Percentiles rank a stretch among this genome's conserved stretches.
Evolutionary conservation across 768 basidiomycete genomes (phyloP).

Genomic region (Lactarius tabidus): DNA sequence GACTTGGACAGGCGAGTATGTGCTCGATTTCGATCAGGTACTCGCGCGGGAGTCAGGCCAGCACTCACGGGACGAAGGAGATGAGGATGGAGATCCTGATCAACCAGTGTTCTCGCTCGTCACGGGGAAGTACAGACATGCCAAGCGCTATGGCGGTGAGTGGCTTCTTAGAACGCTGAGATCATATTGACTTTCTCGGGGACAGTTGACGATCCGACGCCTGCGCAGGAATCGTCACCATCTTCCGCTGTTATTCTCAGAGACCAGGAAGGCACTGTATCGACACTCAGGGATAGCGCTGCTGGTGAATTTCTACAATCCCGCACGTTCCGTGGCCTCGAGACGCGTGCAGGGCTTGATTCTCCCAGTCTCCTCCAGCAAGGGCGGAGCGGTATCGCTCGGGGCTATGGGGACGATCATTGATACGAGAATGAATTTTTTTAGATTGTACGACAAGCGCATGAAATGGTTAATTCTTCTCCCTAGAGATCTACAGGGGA

Average conservation of each 20-base stretch:
- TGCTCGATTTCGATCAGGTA: constrained; percentile 69
- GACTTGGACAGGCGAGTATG: constrained; percentile 73
- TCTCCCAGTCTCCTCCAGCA: constrained; percentile 80
- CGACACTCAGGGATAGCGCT: constrained; percentile 57
- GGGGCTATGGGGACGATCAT: constrained; percentile 68
- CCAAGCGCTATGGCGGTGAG: constrained; percentile 58
- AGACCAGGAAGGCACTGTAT: constrained; percentile 58
- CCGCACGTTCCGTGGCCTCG: constrained; percentile 78
- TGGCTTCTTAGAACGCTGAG: constrained; percentile 3
- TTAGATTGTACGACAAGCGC: background rate
- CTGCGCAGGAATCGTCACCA: constrained; percentile 22
- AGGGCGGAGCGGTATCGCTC: constrained; percentile 85
- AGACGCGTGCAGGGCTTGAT: constrained; percentile 71
- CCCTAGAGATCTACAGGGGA: background rate
- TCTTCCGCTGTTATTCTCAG: constrained; percentile 52
- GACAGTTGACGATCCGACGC: constrained; percentile 19
- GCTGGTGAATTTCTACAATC: constrained; percentile 76
- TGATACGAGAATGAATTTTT: background rate
- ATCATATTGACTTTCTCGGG: background rate
- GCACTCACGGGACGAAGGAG: constrained; percentile 31
- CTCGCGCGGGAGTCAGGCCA: constrained; percentile 35
- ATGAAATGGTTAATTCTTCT: background rate
- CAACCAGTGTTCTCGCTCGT: constrained; percentile 80
- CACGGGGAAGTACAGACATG: constrained; percentile 80
- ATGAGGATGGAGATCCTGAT: constrained; percentile 54